Evolutionary conservation across 2,329 filamentous ascomycete species (phyloP).

Genomic region (Neurospora sp.): DNA sequence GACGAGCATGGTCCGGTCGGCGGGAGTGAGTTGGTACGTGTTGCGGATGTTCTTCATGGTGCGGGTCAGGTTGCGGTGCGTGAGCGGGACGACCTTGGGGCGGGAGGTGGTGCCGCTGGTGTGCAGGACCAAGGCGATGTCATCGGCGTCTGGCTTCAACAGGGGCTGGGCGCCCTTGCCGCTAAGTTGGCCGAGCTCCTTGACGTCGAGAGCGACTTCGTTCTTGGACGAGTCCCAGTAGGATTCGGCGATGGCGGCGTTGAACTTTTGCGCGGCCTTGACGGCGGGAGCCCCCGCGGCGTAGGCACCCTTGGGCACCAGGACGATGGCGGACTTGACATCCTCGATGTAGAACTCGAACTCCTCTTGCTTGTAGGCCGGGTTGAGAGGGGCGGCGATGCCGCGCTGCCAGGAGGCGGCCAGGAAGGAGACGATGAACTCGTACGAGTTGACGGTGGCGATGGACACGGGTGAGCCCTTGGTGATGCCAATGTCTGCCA

Average conservation of each 20-base stretch:
- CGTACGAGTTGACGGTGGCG: constrained; percentile 73
- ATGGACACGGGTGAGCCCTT: constrained; percentile 67
- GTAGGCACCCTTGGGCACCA: constrained; percentile 65
- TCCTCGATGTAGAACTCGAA: constrained; percentile 92
- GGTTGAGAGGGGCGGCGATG: constrained; percentile 78
- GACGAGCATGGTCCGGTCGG: constrained; percentile 73
- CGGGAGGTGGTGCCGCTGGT: constrained; percentile 78
- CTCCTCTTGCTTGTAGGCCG: constrained; percentile 79
- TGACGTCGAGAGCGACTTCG: constrained; percentile 68
- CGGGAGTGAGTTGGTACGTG: constrained; percentile 61
- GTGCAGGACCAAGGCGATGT: constrained; percentile 72
- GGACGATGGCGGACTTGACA: constrained; percentile 65
- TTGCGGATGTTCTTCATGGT: constrained; percentile 77
- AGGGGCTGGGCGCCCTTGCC: constrained; percentile 29
- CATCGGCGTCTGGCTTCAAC: constrained; percentile 53
- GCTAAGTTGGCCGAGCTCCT: constrained; percentile 59
- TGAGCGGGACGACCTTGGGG: constrained; percentile 76
- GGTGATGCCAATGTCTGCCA: constrained; percentile 64
- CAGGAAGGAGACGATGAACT: constrained; percentile 80
- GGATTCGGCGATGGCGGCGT: constrained; percentile 77
- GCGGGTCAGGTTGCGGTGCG: constrained; percentile 68
- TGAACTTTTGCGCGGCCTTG: constrained; percentile 66
- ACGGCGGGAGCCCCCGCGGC: constrained; percentile 59
- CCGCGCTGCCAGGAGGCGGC: constrained; percentile 77
- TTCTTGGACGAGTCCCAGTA: constrained; percentile 58